These are phyloP conservation scores for Pyronema domesticum DNA, from an alignment of 495 filamentous ascomycete species.

Conservation along the genomic window DNA sequence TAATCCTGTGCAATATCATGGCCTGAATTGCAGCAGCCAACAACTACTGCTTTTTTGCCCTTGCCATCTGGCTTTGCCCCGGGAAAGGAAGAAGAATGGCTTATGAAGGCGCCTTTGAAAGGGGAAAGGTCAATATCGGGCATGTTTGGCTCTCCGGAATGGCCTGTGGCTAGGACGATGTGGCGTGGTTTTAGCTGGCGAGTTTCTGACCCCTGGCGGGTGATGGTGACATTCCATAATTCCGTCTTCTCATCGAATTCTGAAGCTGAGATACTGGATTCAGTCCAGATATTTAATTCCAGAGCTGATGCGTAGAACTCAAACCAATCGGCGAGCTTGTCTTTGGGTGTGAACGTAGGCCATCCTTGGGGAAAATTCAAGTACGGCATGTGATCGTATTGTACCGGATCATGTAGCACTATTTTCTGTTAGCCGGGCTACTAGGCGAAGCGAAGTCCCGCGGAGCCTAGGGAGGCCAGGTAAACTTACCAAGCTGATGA, in stretches of 20 bases:
- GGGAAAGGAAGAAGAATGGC: constrained; percentile 53
- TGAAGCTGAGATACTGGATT: constrained; percentile 33
- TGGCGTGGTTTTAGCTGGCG: constrained; percentile 47
- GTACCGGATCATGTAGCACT: constrained; percentile 60
- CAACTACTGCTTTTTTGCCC: constrained; percentile 52
- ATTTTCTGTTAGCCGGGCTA: too few relatives aligned
- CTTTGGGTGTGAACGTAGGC: constrained; percentile 59
- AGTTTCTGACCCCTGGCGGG: constrained; percentile 33
- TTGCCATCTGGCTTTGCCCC: constrained; percentile 34
- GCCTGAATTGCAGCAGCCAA: constrained; percentile 65
- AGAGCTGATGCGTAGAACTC: constrained; percentile 51
- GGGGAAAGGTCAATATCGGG: constrained; percentile 40
- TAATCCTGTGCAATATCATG: constrained; percentile 75
- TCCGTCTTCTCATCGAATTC: constrained; percentile 37
- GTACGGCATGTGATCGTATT: constrained; percentile 63
- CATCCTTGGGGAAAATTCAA: constrained; percentile 48
- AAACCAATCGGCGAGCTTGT: constrained; percentile 66
- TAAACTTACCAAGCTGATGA: constrained; percentile 26
- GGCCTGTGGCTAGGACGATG: constrained; percentile 54
- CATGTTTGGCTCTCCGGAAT: constrained; percentile 49
- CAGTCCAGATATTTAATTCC: constrained; percentile 65
- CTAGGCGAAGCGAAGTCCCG: background rate
- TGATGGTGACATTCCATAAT: constrained; percentile 44
- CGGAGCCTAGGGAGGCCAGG: background rate
- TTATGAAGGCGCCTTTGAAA: constrained; percentile 43